A percentile compares a stretch with the other conserved stretches of the same genome.
phyloP scores from a whole-genome alignment of 2,329 filamentous ascomycete species.

The Cladosporium sp. region DNA sequence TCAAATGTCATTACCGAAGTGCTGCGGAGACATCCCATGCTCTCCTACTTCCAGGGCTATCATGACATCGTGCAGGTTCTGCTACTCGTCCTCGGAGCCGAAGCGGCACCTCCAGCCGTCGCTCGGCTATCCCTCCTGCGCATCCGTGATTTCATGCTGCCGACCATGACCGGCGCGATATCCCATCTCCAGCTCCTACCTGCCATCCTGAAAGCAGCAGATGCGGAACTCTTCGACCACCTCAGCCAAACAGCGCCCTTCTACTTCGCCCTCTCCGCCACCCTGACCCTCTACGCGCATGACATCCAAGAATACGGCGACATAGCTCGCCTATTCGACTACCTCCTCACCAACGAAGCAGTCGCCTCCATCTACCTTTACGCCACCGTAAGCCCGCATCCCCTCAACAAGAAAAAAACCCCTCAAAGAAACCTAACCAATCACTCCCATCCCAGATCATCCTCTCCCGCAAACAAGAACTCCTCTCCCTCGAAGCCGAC shows the following conservation, averaged over 20 bases:
- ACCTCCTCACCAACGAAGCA: constrained; percentile 81
- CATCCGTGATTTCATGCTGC: constrained; percentile 97
- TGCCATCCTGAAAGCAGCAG: constrained; percentile 68
- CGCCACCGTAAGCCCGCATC: constrained; percentile 58
- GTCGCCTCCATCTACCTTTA: constrained; percentile 89
- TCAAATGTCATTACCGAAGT: constrained; percentile 76
- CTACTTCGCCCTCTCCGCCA: constrained; percentile 81
- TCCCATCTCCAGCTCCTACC: constrained; percentile 85
- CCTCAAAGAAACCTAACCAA: too few species aligned
- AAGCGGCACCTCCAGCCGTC: constrained; percentile 59
- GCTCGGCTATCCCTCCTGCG: constrained; percentile 81
- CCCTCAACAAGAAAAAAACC: too few species aligned
- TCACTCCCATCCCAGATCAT: constrained; percentile 59
- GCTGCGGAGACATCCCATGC: constrained; percentile 72
- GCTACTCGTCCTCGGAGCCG: constrained; percentile 72
- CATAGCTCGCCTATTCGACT: constrained; percentile 89
- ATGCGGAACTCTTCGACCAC: constrained; percentile 68
- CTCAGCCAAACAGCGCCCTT: constrained; percentile 62
- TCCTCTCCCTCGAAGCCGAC: constrained; percentile 77
- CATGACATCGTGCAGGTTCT: constrained; percentile 98
- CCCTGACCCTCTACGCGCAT: constrained; percentile 93
- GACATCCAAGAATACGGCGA: constrained; percentile 87
- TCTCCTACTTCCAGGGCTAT: constrained; percentile 97
- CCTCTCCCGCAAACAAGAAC: constrained; percentile 71
- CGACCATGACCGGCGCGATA: constrained; percentile 74